Evolutionary conservation across 2,329 filamentous ascomycete genomes (phyloP), one percentile per base, ranked within the genome.

Genomic region (Orbilia oligospora): DNA sequence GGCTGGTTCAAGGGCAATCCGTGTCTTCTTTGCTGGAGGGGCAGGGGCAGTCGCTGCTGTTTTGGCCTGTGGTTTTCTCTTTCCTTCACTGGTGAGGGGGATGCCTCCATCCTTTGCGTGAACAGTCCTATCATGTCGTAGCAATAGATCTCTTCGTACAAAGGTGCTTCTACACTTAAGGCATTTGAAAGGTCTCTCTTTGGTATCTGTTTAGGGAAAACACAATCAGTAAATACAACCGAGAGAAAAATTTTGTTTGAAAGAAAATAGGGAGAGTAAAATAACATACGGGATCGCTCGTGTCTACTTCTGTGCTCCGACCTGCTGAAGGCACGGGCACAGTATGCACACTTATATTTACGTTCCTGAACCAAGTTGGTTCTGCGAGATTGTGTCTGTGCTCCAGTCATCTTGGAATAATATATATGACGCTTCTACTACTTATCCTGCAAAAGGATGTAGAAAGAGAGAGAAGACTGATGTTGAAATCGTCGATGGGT

Each of bases 301-400:
- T 99, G 96, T 86, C 96, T 90, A 86, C 94, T 97, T 83, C 96
- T 90, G 86, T 99, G 96, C 86, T 99, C 96, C 85, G 94, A 97
- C 85, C 96, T 89, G 87, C 94, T 97, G 85, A 99, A 99, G 81
- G 96, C 96, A 85, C 96, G 90, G 86, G 94, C 94, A 88, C 96
- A 98, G 86, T 97, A 98, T 88, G 97, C 94, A 87, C 96, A 99
- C 86, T 98, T 97, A 90, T 99, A 99, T 87, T 97, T 97, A 88
- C 97, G 95, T 88, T 98, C 96, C 71, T 94, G 93, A 82, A 90
- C 91, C 68, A 78, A 24, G 48, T 72, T 78, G 68, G 75, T 78
- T 55, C 75, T 53, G 51, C 75, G 75, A 49, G 75, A 78, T 72
- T 78, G 75, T n/a, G 75, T 66, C 68, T 78, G 75, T 48, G 91